Percentiles rank a stretch among this genome's conserved stretches.
Evolutionary conservation across 345 rosid species (phyloP).

Genomic region (Salix viminalis): DNA sequence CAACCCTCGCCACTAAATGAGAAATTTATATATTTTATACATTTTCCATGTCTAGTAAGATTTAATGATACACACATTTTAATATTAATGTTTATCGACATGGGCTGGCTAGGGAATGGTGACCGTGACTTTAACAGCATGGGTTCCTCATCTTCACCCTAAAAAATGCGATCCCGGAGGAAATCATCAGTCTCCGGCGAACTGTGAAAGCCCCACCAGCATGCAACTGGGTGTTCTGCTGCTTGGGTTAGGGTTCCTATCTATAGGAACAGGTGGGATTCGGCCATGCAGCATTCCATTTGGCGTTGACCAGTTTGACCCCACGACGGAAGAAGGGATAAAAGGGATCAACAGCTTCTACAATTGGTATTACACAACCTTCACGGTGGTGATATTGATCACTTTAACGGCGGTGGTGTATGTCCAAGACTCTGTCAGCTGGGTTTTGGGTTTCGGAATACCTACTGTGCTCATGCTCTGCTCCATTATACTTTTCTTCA

Average conservation of each 20-base stretch:
- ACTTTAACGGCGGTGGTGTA: slow-evolving; percentile 58
- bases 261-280: slow-evolving; percentile 70
- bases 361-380: slow-evolving; percentile 69
- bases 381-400: slow-evolving; percentile 51
- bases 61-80: too few relatives aligned
- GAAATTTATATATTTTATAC: too few relatives aligned
- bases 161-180: slow-evolving; percentile 32
- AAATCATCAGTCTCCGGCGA: not conserved
- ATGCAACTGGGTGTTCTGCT: slow-evolving; percentile 44
- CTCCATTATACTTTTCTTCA: slow-evolving; percentile 49
- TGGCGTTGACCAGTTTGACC: slow-evolving; percentile 76
- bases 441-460: slow-evolving; percentile 71
- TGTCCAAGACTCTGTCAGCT: slow-evolving; percentile 67
- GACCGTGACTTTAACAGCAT: slow-evolving; percentile 57
- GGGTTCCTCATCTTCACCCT: slow-evolving; percentile 69
- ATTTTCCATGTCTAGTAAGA: too few relatives aligned
- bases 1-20: too few relatives aligned
- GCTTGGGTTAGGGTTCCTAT: slow-evolving; percentile 42
- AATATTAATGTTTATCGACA: too few relatives aligned
- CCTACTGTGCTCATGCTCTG: slow-evolving; percentile 53
- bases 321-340: slow-evolving; percentile 56
- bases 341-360: slow-evolving; percentile 64
- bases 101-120: slow-evolving; percentile 58
- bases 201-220: slow-evolving; percentile 32
- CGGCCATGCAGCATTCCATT: slow-evolving; percentile 79